Conservation (phyloP, 352 stramenopile genomes). For the Globisporangium orthogonon region DNA sequence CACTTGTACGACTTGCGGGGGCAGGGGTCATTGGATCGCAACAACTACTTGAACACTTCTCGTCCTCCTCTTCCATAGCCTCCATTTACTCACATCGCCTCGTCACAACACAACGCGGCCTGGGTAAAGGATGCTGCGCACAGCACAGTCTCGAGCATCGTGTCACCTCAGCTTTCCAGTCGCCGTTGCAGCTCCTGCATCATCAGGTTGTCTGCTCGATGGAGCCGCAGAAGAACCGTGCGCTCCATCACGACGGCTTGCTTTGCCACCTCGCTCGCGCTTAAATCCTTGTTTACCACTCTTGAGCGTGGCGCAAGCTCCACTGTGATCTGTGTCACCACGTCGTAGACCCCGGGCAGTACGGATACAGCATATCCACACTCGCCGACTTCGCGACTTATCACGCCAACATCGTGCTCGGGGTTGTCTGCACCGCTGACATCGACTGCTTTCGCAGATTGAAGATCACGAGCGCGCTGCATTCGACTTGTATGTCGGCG, state of each 20-base stretch:
- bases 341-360: not conserved
- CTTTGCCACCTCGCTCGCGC: not conserved
- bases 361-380: not conserved
- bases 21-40: no score
- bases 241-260: not conserved
- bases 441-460: not conserved
- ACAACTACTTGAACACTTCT: no score
- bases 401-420: not conserved
- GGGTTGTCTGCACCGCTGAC: not conserved
- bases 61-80: no score
- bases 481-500: not conserved
- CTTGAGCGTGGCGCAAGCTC: not conserved
- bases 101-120: not conserved
- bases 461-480: slow-evolving; percentile 4
- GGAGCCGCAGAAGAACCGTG: not conserved
- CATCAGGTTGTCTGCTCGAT: not conserved
- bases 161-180: not conserved
- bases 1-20: no score
- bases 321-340: not conserved
- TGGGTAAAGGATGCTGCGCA: not conserved
- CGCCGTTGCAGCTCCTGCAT: not conserved
- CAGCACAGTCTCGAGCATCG: not conserved
- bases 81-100: no score
- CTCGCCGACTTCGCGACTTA: not conserved
- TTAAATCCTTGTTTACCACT: not conserved